A percentile compares a stretch with the other conserved stretches of the same genome.
phyloP scores from a whole-genome alignment of 306 rosid species.

The Ochetophila trinervis region DNA sequence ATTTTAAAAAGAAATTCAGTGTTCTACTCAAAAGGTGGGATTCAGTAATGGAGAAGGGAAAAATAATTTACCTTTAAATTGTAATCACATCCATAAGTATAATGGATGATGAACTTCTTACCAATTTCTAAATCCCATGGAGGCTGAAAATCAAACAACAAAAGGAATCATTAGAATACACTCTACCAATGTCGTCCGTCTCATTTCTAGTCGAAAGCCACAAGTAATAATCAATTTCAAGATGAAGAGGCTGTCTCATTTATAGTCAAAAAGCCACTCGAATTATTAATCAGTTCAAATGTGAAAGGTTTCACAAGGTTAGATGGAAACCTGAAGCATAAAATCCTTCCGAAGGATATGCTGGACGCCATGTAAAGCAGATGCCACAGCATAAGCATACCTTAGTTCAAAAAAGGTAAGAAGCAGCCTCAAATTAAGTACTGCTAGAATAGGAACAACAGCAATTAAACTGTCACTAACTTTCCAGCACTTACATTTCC shows the following conservation, averaged over 20 bases:
- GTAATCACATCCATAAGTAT: conserved; percentile 91
- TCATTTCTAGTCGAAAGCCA: conserved; percentile 3
- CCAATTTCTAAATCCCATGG: conserved; percentile 78
- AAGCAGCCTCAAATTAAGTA: conserved; percentile 20
- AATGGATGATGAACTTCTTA: conserved; percentile 76
- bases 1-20: not conserved
- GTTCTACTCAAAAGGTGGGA: not conserved
- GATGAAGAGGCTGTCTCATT: not conserved
- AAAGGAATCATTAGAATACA: conserved; percentile 17
- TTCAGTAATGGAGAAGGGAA: not conserved
- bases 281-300: conserved; percentile 19
- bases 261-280: conserved; percentile 3
- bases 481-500: conserved; percentile 69
- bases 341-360: conserved; percentile 92
- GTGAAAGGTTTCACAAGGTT: conserved; percentile 10
- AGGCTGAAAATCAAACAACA: conserved; percentile 62
- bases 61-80: conserved; percentile 57
- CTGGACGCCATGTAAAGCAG: conserved; percentile 86
- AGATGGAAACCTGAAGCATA: conserved; percentile 79
- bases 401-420: conserved; percentile 39
- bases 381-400: conserved; percentile 96
- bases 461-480: conserved; percentile 11
- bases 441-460: conserved; percentile 1
- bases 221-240: conserved; percentile 20
- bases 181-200: not conserved